Evolutionary conservation across 2,329 filamentous ascomycete species (phyloP), one percentile per base, ranked within the genome.

Genomic region (Cytospora chrysosperma): DNA sequence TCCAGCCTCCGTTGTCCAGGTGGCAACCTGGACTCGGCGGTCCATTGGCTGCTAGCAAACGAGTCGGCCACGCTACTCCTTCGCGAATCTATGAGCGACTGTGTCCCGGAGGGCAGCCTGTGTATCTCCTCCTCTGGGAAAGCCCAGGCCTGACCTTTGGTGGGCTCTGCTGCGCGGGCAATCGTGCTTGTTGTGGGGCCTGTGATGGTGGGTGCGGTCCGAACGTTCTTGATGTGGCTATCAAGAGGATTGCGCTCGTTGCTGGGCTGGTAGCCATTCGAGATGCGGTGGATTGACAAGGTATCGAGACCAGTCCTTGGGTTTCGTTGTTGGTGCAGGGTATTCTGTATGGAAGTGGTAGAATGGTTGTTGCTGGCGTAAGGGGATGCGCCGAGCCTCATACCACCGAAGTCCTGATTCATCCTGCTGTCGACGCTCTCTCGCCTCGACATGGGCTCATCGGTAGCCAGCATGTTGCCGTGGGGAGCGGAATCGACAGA

Each of bases 391-490:
- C 86, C 86, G 56, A 93, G 81, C 68, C 86, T 82, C 75, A 93
- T 82, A 53, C 91, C 88, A 62, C 82, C 84, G 74, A 93, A 88
- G 52, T 84, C 84, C 68, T 87, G 85, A 70, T 91, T 91, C 73
- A 93, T 88, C 67, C 90, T 85, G 74, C 90, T 92, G 74, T 93
- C 90, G 5, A 93, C 88, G 70, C 90, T 93, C 76, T 92, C 91
- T 59, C 91, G 85, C 63, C 89, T 84, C 55, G 88, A 86, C 56
- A 88, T 82, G 1, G 77, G 71, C 28, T 77, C 74, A 32, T 72
- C 75, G 24, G 70, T 67, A 50, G 70, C 68, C 71, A 77, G 69
- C 21, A 70, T 67, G 24, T 70, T 69, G 61, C 74, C 72, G 67
- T 72, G 74, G 12, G 73, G 72, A 10, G 69, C 71, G 30, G 77